A percentile compares a stretch with the other conserved stretches of the same genome.
Evolutionary conservation across 2,329 filamentous ascomycete genomes (phyloP).

Genomic region (Cadophora malorum): DNA sequence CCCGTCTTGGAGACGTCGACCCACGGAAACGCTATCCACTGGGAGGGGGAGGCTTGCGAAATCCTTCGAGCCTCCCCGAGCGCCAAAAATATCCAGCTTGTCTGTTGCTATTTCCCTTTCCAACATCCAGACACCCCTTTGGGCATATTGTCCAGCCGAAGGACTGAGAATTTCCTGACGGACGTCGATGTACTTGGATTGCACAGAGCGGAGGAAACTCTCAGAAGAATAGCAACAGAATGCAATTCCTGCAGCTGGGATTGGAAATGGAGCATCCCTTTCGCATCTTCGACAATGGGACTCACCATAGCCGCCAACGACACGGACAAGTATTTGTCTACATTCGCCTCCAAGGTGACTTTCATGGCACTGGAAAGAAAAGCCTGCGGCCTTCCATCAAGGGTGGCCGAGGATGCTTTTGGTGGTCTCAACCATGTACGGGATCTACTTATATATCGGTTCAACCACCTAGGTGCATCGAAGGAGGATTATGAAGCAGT

Average conservation of each 20-base stretch:
- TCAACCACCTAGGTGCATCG: conserved; percentile 9
- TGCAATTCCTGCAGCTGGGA: conserved; percentile 14
- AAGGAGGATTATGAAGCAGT: conserved; percentile 16
- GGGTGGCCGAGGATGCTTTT: conserved; percentile 8
- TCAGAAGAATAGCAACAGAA: conserved; percentile 19
- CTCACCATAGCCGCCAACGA: conserved; percentile 7
- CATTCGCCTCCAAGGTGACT: conserved; percentile 6
- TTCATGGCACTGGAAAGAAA: conserved; percentile 16
- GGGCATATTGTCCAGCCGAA: conserved; percentile 4
- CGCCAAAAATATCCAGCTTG: conserved; percentile 12
- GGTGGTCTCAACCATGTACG: conserved; percentile 12
- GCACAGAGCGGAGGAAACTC: conserved; percentile 12
- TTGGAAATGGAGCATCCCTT: conserved; percentile 15
- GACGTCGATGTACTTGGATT: conserved; percentile 10
- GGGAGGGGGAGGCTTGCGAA: conserved; percentile 2
- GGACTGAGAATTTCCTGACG: neutral
- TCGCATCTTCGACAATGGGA: conserved; percentile 6
- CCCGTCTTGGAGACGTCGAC: neutral
- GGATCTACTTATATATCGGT: conserved; percentile 14
- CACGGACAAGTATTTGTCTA: conserved; percentile 1
- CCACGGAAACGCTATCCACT: conserved; percentile 7
- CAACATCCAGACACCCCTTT: conserved; percentile 4
- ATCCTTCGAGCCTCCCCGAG: conserved; percentile 14
- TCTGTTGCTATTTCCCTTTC: conserved; percentile 9
- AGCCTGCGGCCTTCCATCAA: conserved; percentile 11